Percentiles rank a stretch among this genome's conserved stretches.
Evolutionary conservation across 1,139 yeast species (phyloP).

Genomic region (Candida mesenterica): DNA sequence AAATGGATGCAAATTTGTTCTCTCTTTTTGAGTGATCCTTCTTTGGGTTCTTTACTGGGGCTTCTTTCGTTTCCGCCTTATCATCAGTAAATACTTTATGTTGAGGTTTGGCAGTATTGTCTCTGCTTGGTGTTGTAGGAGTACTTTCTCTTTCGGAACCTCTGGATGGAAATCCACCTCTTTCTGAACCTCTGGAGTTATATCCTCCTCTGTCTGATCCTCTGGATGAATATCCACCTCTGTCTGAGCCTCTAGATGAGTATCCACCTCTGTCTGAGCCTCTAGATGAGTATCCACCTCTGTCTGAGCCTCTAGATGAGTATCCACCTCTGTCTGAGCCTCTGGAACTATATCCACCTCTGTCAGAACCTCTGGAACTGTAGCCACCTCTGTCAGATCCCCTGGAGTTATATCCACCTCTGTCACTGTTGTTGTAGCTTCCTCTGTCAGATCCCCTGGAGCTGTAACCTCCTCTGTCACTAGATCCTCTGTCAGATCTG

Average conservation of each 20-base stretch:
- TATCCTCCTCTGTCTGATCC: too few relatives aligned
- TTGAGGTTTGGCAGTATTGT: too few relatives aligned
- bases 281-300: background rate
- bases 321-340: background rate
- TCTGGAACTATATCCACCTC: background rate
- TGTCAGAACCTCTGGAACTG: background rate
- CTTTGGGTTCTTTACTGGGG: conserved; percentile 9
- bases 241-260: background rate
- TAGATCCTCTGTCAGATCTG: background rate
- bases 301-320: conserved; percentile 1
- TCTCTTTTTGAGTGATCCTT: conserved; percentile 15
- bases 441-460: conserved; percentile 1
- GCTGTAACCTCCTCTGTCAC: background rate
- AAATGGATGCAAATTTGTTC: conserved; percentile 3
- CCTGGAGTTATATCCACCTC: background rate
- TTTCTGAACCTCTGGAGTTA: background rate
- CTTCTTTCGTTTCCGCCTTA: too few relatives aligned
- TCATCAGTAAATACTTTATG: too few relatives aligned
- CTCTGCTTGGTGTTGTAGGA: background rate
- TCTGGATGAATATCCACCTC: background rate
- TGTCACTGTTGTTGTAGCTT: background rate
- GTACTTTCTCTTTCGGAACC: background rate
- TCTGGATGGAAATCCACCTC: background rate
- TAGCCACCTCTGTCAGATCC: conserved; percentile 1
- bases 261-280: background rate